Conservation (phyloP, 1,284 basidiomycete genomes). For the Sphaerobolus stellatus region DNA sequence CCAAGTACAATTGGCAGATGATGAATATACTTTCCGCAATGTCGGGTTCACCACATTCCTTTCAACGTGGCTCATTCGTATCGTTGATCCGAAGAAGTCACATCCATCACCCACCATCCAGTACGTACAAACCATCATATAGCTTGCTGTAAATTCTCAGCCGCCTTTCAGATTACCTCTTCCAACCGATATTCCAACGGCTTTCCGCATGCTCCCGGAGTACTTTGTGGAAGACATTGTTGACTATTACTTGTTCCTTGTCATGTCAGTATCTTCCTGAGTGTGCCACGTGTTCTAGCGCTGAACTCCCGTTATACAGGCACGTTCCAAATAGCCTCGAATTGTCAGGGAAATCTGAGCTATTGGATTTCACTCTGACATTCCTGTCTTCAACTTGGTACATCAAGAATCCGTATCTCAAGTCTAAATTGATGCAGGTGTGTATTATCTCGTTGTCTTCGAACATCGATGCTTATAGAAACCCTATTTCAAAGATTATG, state of each 20-base stretch:
- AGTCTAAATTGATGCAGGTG: slow-evolving; percentile 96
- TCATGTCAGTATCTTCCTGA: slow-evolving; percentile 57
- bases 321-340: slow-evolving; percentile 80
- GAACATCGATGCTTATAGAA: neutral
- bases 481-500: slow-evolving; percentile 57
- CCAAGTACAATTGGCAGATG: slow-evolving; percentile 85
- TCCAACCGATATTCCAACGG: slow-evolving; percentile 78
- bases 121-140: slow-evolving; percentile 44
- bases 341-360: slow-evolving; percentile 78
- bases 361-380: slow-evolving; percentile 88
- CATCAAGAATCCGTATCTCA: slow-evolving; percentile 98
- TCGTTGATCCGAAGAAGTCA: slow-evolving; percentile 80
- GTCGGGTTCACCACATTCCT: slow-evolving; percentile 87
- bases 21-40: slow-evolving; percentile 77
- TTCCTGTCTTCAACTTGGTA: slow-evolving; percentile 95
- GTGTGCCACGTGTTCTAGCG: neutral
- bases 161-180: slow-evolving; percentile 68
- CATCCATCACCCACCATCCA: slow-evolving; percentile 73
- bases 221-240: slow-evolving; percentile 94
- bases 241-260: slow-evolving; percentile 84
- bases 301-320: slow-evolving; percentile 39
- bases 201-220: slow-evolving; percentile 90
- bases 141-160: neutral
- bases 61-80: slow-evolving; percentile 92
- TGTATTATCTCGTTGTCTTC: slow-evolving; percentile 20